Evolutionary conservation across 1,284 basidiomycete genomes (phyloP), one percentile per base, ranked within the genome.

Genomic region (Malassezia globosa): DNA sequence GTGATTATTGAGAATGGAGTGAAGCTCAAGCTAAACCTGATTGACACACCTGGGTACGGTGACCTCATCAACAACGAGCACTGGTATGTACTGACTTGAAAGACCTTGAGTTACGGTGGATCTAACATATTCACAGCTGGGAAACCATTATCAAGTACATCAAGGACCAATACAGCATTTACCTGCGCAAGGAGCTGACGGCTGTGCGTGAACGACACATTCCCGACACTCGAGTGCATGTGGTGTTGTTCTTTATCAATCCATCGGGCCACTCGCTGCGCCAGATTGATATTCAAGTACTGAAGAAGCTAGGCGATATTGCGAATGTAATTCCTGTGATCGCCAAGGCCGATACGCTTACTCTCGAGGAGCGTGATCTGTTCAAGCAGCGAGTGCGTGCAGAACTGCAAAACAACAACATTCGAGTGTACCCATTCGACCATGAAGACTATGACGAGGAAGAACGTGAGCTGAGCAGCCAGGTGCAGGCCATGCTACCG

Each of bases 51-150:
- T 46, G 92, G 94, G 31, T 97, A 94, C 69, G 94, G 90, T 46
- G 94, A 97, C 78, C 86, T 90, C 69, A 82, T 97, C 72, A 95
- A 97, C 81, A 97, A 97, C 73, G 94, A 97, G 73, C 86, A 86
- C 74, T 96, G 94, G n/a, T n/a, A n/a, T n/a, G n/a, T n/a, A n/a
- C n/a, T n/a, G n/a, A n/a, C n/a, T n/a, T n/a, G 84, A 87, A 64
- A 44, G 82, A 76, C 24, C 34, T n/a, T n/a, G n/a, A n/a, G n/a
- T n/a, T n/a, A n/a, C n/a, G n/a, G 10, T 22, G 45, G 21, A 50
- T 41, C 50, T 46, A 16, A 27, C 25, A n/a, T 31, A 86, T n/a
- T n/a, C n/a, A n/a, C n/a, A n/a, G n/a, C 79, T 97, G 92, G 92
- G 92, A 97, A 71, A 86, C 92, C 24, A 95, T 96, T 65, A 80